Percentiles rank a stretch among this genome's conserved stretches.
Evolutionary conservation across 208 protist genomes (phyloP).

Genomic region (Leishmania tropica): DNA sequence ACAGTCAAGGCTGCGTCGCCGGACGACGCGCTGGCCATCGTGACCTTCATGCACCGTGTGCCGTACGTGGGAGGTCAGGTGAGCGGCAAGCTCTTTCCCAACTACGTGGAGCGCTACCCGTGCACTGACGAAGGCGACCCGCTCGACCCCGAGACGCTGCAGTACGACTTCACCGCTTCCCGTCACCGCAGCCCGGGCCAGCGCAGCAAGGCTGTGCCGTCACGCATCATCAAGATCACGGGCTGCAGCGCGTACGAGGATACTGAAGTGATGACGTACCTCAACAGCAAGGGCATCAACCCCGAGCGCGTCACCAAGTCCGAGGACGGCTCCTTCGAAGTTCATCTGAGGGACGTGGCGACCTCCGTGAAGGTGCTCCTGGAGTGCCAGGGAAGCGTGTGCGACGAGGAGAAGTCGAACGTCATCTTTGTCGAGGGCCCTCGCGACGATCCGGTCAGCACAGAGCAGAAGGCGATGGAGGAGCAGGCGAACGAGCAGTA

Average conservation of each 20-base stretch:
- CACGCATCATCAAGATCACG: slow-evolving; percentile 79
- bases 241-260: slow-evolving; percentile 76
- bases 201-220: slow-evolving; percentile 74
- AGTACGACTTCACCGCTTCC: slow-evolving; percentile 89
- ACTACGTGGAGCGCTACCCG: slow-evolving; percentile 83
- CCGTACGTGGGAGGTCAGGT: slow-evolving; percentile 81
- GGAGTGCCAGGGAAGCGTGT: slow-evolving; percentile 82
- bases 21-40: slow-evolving; percentile 76
- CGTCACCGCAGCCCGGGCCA: slow-evolving; percentile 87
- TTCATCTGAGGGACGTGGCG: slow-evolving; percentile 64
- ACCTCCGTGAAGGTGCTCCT: slow-evolving; percentile 85
- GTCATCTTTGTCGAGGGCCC: slow-evolving; percentile 87
- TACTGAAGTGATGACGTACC: slow-evolving; percentile 85
- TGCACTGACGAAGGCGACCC: slow-evolving; percentile 88
- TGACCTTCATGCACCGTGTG: slow-evolving; percentile 74
- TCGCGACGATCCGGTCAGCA: slow-evolving; percentile 19
- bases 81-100: slow-evolving; percentile 86
- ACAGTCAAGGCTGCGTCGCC: slow-evolving; percentile 86
- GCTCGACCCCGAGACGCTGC: slow-evolving; percentile 62
- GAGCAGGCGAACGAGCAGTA: slow-evolving; percentile 26
- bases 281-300: slow-evolving; percentile 75
- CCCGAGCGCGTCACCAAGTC: slow-evolving; percentile 75
- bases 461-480: slow-evolving; percentile 24
- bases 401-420: slow-evolving; percentile 87
- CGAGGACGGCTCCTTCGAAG: slow-evolving; percentile 75